Percentiles rank a stretch among this genome's conserved stretches.
Evolutionary conservation across 2,329 filamentous ascomycete genomes (phyloP).

Genomic region (Endocalyx cinctus): DNA sequence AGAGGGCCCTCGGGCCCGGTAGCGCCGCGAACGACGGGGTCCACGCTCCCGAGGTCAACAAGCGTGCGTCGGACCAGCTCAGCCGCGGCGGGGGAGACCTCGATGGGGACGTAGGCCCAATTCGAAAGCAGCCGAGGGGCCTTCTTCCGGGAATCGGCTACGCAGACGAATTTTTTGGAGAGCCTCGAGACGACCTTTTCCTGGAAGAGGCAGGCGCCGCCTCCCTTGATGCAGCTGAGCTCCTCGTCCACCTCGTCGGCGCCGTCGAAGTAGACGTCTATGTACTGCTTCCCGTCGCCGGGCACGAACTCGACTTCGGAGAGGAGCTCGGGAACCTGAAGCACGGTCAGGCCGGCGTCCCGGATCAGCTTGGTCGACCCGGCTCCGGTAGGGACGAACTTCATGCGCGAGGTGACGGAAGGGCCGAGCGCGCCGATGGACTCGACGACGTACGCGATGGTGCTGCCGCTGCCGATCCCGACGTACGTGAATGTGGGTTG

Average conservation of each 20-base stretch:
- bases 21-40: slow-evolving; percentile 68
- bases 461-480: slow-evolving; percentile 78
- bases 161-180: slow-evolving; percentile 80
- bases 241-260: slow-evolving; percentile 95
- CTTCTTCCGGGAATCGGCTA: slow-evolving; percentile 89
- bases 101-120: slow-evolving; percentile 86
- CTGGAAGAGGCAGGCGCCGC: slow-evolving; percentile 94
- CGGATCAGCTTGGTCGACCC: slow-evolving; percentile 86
- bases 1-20: slow-evolving; percentile 75
- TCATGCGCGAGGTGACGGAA: slow-evolving; percentile 57
- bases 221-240: slow-evolving; percentile 95
- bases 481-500: slow-evolving; percentile 81
- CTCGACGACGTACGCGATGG: slow-evolving; percentile 80
- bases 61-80: slow-evolving; percentile 72
- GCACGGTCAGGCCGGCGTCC: slow-evolving; percentile 68
- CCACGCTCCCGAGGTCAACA: slow-evolving; percentile 64
- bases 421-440: slow-evolving; percentile 63
- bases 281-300: slow-evolving; percentile 43
- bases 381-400: slow-evolving; percentile 88
- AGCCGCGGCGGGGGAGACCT: slow-evolving; percentile 82
- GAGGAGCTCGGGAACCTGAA: slow-evolving; percentile 73
- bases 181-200: slow-evolving; percentile 91
- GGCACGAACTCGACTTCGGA: slow-evolving; percentile 38
- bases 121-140: slow-evolving; percentile 66
- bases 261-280: slow-evolving; percentile 93